Evolutionary conservation across 805 yeast genomes (phyloP).

Genomic region (Saccharomyces mikatae): DNA sequence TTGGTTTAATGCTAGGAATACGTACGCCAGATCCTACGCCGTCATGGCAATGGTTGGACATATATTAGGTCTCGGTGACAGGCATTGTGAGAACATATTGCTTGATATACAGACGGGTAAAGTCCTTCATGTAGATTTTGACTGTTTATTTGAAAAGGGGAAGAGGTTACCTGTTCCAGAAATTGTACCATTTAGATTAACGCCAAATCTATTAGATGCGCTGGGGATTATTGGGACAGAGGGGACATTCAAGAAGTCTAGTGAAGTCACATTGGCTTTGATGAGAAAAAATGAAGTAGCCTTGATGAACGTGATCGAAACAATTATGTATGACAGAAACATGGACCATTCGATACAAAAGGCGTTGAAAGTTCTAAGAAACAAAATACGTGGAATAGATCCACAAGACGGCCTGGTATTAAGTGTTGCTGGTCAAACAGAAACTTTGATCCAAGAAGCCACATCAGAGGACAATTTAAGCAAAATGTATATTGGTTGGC

Average conservation of each 20-base stretch:
- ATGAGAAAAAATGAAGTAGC: conserved; percentile 74
- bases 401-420: conserved; percentile 78
- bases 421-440: conserved; percentile 90
- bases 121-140: conserved; percentile 90
- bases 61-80: conserved; percentile 87
- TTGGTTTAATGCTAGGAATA: conserved; percentile 77
- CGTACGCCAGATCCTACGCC: conserved; percentile 71
- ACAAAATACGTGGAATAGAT: conserved; percentile 76
- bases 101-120: conserved; percentile 67
- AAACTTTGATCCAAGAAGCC: conserved; percentile 77
- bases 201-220: conserved; percentile 83
- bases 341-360: conserved; percentile 53
- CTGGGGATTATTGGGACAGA: conserved; percentile 83
- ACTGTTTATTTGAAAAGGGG: conserved; percentile 85
- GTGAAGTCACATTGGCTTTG: conserved; percentile 72
- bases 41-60: conserved; percentile 98
- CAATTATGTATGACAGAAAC: conserved; percentile 68
- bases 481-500: conserved; percentile 94
- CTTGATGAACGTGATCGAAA: conserved; percentile 82
- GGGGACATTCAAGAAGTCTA: conserved; percentile 76
- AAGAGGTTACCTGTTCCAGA: conserved; percentile 75
- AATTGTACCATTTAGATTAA: conserved; percentile 86
- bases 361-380: conserved; percentile 62
- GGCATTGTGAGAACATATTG: conserved; percentile 89
- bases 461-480: conserved; percentile 60